Evolutionary conservation across 2,329 filamentous ascomycete genomes (phyloP).

Genomic region (Fusarium proliferatum): DNA sequence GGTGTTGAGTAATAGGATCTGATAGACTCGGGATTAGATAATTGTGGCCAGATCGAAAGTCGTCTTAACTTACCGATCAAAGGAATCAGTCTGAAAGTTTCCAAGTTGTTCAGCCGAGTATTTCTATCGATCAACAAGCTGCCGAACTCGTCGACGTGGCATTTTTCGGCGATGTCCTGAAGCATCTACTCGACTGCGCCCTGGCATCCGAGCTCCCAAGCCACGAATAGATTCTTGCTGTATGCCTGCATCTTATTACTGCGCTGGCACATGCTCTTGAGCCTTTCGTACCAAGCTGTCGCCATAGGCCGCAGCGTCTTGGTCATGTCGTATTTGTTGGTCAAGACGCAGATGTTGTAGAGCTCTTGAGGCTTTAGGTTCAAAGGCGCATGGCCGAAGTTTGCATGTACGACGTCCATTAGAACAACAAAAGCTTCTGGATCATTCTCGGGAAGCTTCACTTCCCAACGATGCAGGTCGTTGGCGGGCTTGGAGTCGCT

Average conservation of each 20-base stretch:
- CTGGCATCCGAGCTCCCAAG: constrained; percentile 2
- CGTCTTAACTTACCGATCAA: neutral
- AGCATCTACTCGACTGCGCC: neutral
- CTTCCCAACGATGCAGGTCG: neutral
- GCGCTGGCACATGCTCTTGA: neutral
- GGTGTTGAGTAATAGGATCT: neutral
- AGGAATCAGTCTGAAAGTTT: neutral
- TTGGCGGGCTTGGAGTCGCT: neutral
- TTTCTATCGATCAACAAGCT: neutral
- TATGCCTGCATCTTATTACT: neutral
- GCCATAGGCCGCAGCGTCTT: neutral
- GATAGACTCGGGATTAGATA: neutral
- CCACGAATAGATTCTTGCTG: neutral
- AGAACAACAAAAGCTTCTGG: neutral
- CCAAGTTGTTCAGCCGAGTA: neutral
- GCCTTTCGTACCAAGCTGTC: neutral
- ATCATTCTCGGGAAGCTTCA: neutral
- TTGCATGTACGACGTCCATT: neutral
- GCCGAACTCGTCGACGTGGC: neutral
- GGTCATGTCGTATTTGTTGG: constrained; percentile 5
- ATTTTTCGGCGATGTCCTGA: neutral
- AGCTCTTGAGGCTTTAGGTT: neutral
- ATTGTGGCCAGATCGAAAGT: neutral
- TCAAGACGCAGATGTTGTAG: neutral
- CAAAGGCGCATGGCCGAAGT: neutral